Percentiles rank a stretch among this genome's conserved stretches.
These are phyloP conservation scores for Forsythia suspensa DNA, from an alignment of 257 asterid genomes.

Conservation along the genomic window DNA sequence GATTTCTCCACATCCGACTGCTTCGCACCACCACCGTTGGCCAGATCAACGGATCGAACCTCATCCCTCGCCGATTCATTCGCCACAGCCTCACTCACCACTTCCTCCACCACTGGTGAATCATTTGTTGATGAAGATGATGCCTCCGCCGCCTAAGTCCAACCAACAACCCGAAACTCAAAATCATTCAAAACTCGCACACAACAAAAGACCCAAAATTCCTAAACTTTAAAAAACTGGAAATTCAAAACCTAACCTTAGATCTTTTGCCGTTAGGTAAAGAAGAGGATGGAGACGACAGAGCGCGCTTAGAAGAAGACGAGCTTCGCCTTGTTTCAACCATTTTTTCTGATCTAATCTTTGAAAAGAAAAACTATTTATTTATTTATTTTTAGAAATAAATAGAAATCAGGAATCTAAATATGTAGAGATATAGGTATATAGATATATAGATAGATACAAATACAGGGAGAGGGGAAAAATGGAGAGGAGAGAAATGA, in stretches of 20 bases:
- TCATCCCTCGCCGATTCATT: conserved; percentile 49
- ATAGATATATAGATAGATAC: neutral
- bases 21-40: conserved; percentile 37
- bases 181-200: conserved; percentile 22
- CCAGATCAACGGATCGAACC: conserved; percentile 72
- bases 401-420: conserved; percentile 21
- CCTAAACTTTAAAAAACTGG: neutral
- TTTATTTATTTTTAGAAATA: conserved; percentile 1
- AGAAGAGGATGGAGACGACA: conserved; percentile 57
- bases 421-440: conserved; percentile 12
- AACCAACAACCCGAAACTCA: conserved; percentile 25
- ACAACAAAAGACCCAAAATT: neutral
- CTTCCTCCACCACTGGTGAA: conserved; percentile 43
- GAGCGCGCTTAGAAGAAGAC: conserved; percentile 74
- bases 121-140: conserved; percentile 63
- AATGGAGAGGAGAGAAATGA: conserved; percentile 8
- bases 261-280: conserved; percentile 71
- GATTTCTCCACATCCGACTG: conserved; percentile 46
- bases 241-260: conserved; percentile 54
- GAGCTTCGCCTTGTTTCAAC: conserved; percentile 89
- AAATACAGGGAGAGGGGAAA: neutral
- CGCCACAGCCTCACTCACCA: conserved; percentile 25
- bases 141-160: conserved; percentile 77
- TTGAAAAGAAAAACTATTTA: neutral
- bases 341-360: conserved; percentile 46